Evolutionary conservation across 140 eudicot genomes (phyloP).

Genomic region (Stevia rebaudiana): DNA sequence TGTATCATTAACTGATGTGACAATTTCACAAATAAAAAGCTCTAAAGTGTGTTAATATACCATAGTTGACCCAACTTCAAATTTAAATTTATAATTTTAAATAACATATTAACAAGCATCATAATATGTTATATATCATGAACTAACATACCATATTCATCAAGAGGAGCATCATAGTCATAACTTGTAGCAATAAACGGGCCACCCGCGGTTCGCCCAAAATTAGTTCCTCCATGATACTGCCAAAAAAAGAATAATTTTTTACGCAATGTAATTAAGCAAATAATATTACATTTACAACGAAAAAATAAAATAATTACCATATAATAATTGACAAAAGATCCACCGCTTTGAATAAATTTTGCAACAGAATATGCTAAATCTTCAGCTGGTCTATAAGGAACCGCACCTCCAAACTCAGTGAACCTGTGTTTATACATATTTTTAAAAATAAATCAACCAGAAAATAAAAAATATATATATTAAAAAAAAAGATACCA

Average conservation of each 20-base stretch:
- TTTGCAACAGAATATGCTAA: slow-evolving; percentile 82
- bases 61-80: not conserved
- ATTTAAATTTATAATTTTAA: not conserved
- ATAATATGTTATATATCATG: no score
- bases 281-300: not conserved
- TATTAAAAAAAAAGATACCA: not conserved
- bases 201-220: slow-evolving; percentile 95
- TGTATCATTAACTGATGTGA: no score
- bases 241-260: slow-evolving; percentile 8
- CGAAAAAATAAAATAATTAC: slow-evolving; percentile 32
- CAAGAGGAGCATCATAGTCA: slow-evolving; percentile 96
- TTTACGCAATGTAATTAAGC: not conserved
- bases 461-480: not conserved
- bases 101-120: no score
- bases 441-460: not conserved
- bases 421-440: slow-evolving; percentile 52
- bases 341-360: slow-evolving; percentile 90
- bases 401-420: slow-evolving; percentile 88
- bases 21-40: no score
- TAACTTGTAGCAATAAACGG: slow-evolving; percentile 97
- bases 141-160: slow-evolving; percentile 67
- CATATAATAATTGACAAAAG: slow-evolving; percentile 87
- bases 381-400: slow-evolving; percentile 92
- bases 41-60: no score
- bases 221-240: slow-evolving; percentile 98